A percentile compares a stretch with the other conserved stretches of the same genome.
Conservation (phyloP, 306 rosid genomes). For the Cucurbita moschata region DNA sequence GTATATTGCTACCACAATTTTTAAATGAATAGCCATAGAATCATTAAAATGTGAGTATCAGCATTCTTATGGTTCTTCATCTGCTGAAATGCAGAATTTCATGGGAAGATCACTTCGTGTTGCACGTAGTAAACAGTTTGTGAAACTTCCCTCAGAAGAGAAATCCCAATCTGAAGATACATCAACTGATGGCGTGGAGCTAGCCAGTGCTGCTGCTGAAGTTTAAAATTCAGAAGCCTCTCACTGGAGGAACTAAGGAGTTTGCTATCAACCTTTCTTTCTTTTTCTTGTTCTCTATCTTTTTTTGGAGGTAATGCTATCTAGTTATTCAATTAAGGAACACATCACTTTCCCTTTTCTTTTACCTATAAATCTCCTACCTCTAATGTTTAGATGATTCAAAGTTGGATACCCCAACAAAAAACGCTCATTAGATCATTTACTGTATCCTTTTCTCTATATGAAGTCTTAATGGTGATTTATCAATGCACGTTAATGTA, state of each 20-base stretch:
- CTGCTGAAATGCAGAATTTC: constrained; percentile 34
- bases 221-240: not conserved
- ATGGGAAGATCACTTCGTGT: constrained; percentile 68
- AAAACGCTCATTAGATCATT: not conserved
- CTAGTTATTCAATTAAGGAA: not conserved
- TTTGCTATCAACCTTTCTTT: not conserved
- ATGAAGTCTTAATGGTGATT: not conserved
- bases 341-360: not conserved
- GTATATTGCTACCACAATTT: not conserved
- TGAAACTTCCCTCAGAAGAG: constrained; percentile 25
- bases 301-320: not conserved
- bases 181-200: constrained; percentile 24
- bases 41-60: not conserved
- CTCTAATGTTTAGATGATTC: not conserved
- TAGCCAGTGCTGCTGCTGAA: constrained; percentile 21
- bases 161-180: constrained; percentile 24
- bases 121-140: constrained; percentile 57
- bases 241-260: not conserved
- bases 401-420: not conserved
- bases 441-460: not conserved
- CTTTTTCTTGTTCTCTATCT: not conserved
- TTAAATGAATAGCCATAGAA: not conserved
- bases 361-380: not conserved
- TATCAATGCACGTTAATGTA: not conserved
- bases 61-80: not conserved